Evolutionary conservation across 768 basidiomycete species (phyloP).

Genomic region (Hebeloma cylindrosporum): DNA sequence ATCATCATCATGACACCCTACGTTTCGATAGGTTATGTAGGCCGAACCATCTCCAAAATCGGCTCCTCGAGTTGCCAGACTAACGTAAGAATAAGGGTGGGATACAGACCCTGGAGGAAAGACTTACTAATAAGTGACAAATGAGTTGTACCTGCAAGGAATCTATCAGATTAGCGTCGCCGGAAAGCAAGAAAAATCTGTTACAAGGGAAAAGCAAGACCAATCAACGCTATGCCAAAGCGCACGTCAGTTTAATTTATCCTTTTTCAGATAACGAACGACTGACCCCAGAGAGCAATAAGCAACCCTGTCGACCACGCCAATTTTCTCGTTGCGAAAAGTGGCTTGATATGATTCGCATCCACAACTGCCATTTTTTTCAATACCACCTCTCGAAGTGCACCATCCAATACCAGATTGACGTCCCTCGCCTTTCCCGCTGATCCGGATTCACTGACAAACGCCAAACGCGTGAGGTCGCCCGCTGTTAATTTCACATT

Average conservation of each 20-base stretch:
- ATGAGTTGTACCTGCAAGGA: constrained; percentile 28
- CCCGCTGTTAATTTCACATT: constrained; percentile 47
- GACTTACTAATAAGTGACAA: constrained; percentile 31
- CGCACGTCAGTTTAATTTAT: not conserved
- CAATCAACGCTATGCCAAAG: constrained; percentile 59
- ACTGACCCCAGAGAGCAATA: constrained; percentile 50
- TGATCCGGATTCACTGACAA: constrained; percentile 15
- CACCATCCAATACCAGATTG: too few relatives aligned
- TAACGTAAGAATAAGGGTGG: constrained; percentile 20
- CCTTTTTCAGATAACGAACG: not conserved
- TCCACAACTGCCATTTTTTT: constrained; percentile 9
- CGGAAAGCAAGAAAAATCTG: constrained; percentile 49
- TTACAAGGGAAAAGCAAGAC: constrained; percentile 53
- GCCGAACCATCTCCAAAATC: constrained; percentile 68
- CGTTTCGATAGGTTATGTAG: constrained; percentile 75
- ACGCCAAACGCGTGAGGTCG: constrained; percentile 35
- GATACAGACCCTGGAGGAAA: not conserved
- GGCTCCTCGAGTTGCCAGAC: constrained; percentile 64
- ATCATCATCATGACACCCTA: constrained; percentile 19
- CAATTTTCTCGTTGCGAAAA: constrained; percentile 64
- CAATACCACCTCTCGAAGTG: too few relatives aligned
- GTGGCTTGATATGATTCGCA: constrained; percentile 47
- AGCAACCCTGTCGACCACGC: constrained; percentile 66
- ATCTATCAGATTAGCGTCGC: not conserved
- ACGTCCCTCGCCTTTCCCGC: too few relatives aligned